These are phyloP conservation scores for Hanseniaspora uvarum DNA, from an alignment of 1,139 yeast genomes.

Conservation along the genomic window DNA sequence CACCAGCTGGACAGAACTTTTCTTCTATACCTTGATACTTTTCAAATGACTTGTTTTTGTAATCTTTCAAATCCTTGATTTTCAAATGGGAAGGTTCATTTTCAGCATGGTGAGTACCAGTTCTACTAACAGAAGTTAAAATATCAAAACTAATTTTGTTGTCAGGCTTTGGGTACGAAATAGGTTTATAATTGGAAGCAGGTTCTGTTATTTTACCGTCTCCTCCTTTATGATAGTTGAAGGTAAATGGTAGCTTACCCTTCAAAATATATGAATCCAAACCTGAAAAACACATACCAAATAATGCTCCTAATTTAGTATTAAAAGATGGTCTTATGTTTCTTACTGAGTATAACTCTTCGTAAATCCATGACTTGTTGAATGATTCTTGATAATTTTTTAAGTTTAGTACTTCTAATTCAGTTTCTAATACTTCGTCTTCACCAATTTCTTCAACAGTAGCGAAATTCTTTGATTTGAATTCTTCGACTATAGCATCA, in stretches of 20 bases:
- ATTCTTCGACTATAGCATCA: conserved; percentile 55
- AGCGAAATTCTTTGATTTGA: conserved; percentile 32
- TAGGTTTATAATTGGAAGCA: conserved; percentile 57
- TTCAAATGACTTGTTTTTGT: conserved; percentile 60
- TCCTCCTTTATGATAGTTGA: conserved; percentile 48
- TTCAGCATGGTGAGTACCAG: conserved; percentile 93
- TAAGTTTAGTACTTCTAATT: conserved; percentile 41
- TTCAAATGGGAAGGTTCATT: conserved; percentile 84
- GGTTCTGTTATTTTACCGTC: conserved; percentile 63
- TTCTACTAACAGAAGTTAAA: conserved; percentile 82
- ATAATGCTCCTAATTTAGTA: conserved; percentile 55
- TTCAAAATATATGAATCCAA: conserved; percentile 64
- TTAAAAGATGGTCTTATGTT: conserved; percentile 87
- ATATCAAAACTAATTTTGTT: conserved; percentile 81
- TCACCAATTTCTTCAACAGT: conserved; percentile 29
- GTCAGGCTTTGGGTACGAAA: conserved; percentile 90
- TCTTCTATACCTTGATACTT: conserved; percentile 76
- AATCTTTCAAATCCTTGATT: conserved; percentile 60
- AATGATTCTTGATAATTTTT: conserved; percentile 52
- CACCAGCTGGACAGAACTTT: conserved; percentile 97
- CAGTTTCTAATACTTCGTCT: conserved; percentile 31
- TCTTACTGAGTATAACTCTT: conserved; percentile 72
- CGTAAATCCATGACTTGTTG: conserved; percentile 70
- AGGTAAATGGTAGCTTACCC: conserved; percentile 84
- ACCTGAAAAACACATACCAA: conserved; percentile 80